phyloP scores from a whole-genome alignment of 805 yeast genomes.

The Ogataea trehalophila region DNA sequence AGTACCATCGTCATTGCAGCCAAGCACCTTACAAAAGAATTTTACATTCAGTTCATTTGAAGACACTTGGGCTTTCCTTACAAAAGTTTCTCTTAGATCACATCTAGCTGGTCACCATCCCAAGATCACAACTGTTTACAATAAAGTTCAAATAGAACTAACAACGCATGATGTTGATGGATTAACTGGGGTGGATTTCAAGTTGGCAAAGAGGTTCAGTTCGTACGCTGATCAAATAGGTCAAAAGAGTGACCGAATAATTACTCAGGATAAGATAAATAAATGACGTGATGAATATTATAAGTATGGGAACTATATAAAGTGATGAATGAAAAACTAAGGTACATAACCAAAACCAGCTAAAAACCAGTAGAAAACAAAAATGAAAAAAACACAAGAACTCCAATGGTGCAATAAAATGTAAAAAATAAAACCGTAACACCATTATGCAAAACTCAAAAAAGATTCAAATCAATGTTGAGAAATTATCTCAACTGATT shows the following conservation, averaged over 20 bases:
- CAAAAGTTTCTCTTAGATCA: conserved; percentile 50
- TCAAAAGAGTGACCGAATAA: background rate
- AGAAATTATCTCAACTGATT: background rate
- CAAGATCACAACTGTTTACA: conserved; percentile 58
- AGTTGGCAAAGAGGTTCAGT: conserved; percentile 47
- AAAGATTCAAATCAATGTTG: background rate
- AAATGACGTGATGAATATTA: background rate
- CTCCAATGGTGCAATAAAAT: background rate
- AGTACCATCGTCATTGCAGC: too few relatives aligned
- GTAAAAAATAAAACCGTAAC: background rate
- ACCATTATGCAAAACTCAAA: background rate
- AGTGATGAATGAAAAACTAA: too few relatives aligned
- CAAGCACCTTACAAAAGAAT: conserved; percentile 28
- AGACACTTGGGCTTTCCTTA: conserved; percentile 63
- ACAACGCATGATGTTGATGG: conserved; percentile 63
- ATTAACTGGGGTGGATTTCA: conserved; percentile 51
- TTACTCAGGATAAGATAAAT: background rate
- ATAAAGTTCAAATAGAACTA: conserved; percentile 46
- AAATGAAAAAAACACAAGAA: too few relatives aligned
- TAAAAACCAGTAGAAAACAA: too few relatives aligned
- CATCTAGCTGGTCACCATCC: conserved; percentile 69
- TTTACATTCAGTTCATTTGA: conserved; percentile 47
- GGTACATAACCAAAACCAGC: too few relatives aligned
- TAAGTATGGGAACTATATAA: background rate
- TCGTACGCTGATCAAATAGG: conserved; percentile 28